Evolutionary conservation across 371 early-diverging fungal species (phyloP), one percentile per base, ranked within the genome.

Genomic region (Funneliformis caledonium): DNA sequence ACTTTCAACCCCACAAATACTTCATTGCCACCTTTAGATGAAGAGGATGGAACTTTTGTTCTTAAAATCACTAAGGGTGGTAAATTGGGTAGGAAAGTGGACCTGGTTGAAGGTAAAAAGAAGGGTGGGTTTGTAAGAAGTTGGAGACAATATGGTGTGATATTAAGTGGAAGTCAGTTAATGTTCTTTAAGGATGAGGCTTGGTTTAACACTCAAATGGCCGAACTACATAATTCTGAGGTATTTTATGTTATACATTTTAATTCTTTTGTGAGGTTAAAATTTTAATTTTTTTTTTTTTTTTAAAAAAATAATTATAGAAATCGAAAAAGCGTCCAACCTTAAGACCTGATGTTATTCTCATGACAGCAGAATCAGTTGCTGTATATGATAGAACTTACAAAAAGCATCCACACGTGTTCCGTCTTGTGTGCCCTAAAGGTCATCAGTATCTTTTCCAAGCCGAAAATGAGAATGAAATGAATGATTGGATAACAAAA

Each of bases 401-500:
- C 82, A 90, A 84, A 73, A 94, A 92, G 84, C 92, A 93, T 82
- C 90, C 91, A 5, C 88, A 94, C 72, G 93, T 92, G 11, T 94
- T 94, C 84, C 89, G 95, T 16, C 84, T 95, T 19, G 89, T 91
- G 12, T 89, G 92, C 4, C 89, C 89, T 4, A 92, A 92, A 62
- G 93, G 92, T 33, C 91, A 92, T 80, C 92, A 94, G 75, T 92
- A 92, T 73, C 83, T 95, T 59, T 86, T 95, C 72, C 88, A 91
- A 78, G 91, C 93, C 1, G 85, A 90, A 10, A 85, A 84, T 70
- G 91, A 93, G 82, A 86, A 85, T 37, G 92, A 93, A 10, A 90
- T 94, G 87, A 91, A 92, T 43, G 93, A 94, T 76, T 95, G 95
- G 95, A 93, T 95, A 89, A 83, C 88, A 43, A 91, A 92, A 72